Conservation (phyloP, 495 filamentous ascomycete species). For the Trichoderma parareesei region DNA sequence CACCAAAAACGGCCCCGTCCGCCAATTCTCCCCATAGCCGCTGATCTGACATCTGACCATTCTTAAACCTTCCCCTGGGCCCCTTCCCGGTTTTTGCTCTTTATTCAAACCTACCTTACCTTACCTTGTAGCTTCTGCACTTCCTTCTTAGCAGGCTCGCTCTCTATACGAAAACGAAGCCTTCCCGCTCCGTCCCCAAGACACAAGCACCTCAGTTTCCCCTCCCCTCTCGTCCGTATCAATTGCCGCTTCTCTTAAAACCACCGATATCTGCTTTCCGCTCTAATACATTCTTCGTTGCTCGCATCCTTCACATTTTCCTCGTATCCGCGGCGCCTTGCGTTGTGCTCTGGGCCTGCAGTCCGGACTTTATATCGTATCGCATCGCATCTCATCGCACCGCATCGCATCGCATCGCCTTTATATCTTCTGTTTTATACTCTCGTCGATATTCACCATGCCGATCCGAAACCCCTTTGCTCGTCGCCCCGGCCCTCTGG, state of each 20-base stretch:
- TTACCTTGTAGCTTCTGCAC: too few relatives aligned
- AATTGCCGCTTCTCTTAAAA: too few relatives aligned
- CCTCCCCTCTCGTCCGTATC: too few relatives aligned
- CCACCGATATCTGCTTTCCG: too few relatives aligned
- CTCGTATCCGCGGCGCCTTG: too few relatives aligned
- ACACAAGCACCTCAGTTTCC: too few relatives aligned
- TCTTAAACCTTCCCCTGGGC: background rate
- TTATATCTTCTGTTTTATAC: background rate
- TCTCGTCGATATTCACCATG: constrained; percentile 38
- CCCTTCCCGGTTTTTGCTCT: background rate
- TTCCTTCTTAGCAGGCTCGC: too few relatives aligned
- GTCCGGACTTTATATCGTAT: background rate
- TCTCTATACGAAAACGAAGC: background rate
- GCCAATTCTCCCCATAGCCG: background rate
- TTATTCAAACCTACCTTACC: too few relatives aligned
- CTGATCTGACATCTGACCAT: background rate
- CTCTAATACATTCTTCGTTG: background rate
- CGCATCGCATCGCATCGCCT: background rate
- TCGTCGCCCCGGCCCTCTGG: constrained; percentile 44
- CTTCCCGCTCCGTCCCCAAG: background rate
- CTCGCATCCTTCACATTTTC: background rate
- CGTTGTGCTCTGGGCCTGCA: too few relatives aligned
- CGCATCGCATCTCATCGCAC: background rate
- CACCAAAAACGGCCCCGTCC: background rate
- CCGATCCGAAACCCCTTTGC: constrained; percentile 71